phyloP scores from a whole-genome alignment of 2,329 filamentous ascomycete genomes.

The Ophiocordyceps camponoti-saundersi region DNA sequence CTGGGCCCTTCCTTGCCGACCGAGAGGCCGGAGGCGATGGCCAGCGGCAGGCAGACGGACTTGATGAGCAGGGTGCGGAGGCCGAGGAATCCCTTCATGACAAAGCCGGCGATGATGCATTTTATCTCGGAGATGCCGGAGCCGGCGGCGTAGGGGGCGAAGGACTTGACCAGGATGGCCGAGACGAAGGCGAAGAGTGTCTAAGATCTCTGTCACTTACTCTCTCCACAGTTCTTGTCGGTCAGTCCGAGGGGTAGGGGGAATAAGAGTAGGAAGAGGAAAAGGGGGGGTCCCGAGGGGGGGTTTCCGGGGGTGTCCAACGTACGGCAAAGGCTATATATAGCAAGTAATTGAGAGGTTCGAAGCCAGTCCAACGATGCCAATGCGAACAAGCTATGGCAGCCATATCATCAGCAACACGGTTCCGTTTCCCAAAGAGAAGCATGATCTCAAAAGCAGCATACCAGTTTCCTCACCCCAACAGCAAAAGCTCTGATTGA shows the following conservation, averaged over 20 bases:
- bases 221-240: not conserved
- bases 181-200: slow-evolving; percentile 67
- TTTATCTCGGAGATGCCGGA: slow-evolving; percentile 99
- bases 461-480: slow-evolving; percentile 81
- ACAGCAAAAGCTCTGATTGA: slow-evolving; percentile 96
- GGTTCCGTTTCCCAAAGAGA: not conserved
- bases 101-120: slow-evolving; percentile 94
- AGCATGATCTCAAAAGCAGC: slow-evolving; percentile 2
- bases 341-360: slow-evolving; percentile 65
- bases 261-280: too few relatives aligned
- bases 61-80: slow-evolving; percentile 89
- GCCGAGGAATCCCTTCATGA: slow-evolving; percentile 96
- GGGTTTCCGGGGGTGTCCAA: not conserved
- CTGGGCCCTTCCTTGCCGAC: slow-evolving; percentile 96
- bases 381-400: slow-evolving; percentile 65
- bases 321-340: slow-evolving; percentile 74
- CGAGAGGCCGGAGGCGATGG: slow-evolving; percentile 84
- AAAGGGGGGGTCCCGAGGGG: not conserved
- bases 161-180: slow-evolving; percentile 72
- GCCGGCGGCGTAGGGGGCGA: slow-evolving; percentile 89
- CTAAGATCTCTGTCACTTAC: slow-evolving; percentile 17
- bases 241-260: slow-evolving; percentile 1
- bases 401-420: slow-evolving; percentile 5
- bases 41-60: slow-evolving; percentile 73
- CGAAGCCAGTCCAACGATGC: slow-evolving; percentile 73